Evolutionary conservation across 768 basidiomycete species (phyloP), one percentile per base, ranked within the genome.

Genomic region (Xerocomellus dryophilus): DNA sequence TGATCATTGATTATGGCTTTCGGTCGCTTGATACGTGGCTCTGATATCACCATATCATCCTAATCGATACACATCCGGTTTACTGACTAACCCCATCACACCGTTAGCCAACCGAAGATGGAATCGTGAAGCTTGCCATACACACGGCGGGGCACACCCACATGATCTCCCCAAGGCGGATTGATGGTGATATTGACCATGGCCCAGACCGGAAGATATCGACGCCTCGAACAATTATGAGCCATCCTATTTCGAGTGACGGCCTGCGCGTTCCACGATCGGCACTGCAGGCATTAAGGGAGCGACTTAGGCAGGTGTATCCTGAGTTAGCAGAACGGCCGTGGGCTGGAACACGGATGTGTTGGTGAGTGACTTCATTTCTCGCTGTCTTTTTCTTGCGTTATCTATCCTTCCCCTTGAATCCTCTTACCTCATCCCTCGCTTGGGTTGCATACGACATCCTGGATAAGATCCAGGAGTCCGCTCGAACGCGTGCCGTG

Each of bases 301-400:
- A 66, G 3, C 69, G 75, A 10, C 69, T 96, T 11, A 66, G 71
- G 18, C 65, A 71, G 31, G 73, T 93, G 23, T 94, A 88, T 71
- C 96, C 95, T 23, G 82, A 82, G 46, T 77, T 98, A 42, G 88
- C 83, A 6, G 71, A 82, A 59, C 88, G 84, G 67, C 80, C 88
- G 0, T 89, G 93, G 64, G 66, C 71, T 29, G 75, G 74, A 7
- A 95, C 93, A 11, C 74, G 95, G 54, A 69, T 98, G 58, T 98
- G 95, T 73, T 98, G 95, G 95, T 91, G 65, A 67, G 81, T 68
- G 10, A 11, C 10, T 35, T 53, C 14, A 14, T 31, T 47, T 29
- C 11, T 31, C 21, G 15, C 14, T 35, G 5, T 2, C 2, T 12
- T 25, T 29, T 45, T 23, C 7, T 38, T 43, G 31, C 15, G 7